Base-by-base conservation (phyloP, 1,284 basidiomycete species). In the Ustilago curta region DNA sequence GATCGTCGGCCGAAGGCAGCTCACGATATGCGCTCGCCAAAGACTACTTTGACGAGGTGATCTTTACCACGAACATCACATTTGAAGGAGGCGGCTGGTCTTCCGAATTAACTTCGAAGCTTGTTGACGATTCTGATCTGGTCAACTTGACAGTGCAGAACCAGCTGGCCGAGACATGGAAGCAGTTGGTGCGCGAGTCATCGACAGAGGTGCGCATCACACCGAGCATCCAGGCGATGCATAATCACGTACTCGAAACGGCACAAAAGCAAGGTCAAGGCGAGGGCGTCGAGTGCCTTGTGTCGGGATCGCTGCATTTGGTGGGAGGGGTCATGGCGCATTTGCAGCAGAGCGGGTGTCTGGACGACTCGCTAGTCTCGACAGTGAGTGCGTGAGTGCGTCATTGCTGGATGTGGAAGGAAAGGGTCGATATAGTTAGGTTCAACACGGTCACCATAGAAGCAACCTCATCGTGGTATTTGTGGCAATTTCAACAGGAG, bases 1-100 rank as follows among this genome's bases (percentile, higher is more conserved):
- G 50, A 7, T 37, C 37, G 1, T 43, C 43, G 39, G 43, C 16
- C 51, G 18, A 19, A 4, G 54, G 29, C 6, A 40, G 42, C 16
- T 49, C 58, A 21, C 23, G 45, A 14, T 68, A 61, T 18, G 9
- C 27, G 12, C 16, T 64, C 4, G 69, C 74, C 7, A 47, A 79
- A 84, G 2, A 83, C 83, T 35, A 90, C 93, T 79, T 99, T 82
- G 89, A 93, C 82, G 88, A 90, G 51, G 93, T 94, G 68, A 89
- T 97, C 60, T 99, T 99, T 86, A 98, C 95, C 85, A 92, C 95
- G 27, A 99, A 99, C 85, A 91, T 95, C 45, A 99, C 97, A 0
- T 99, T 95, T 81, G 88, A 90, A 1, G 90, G 92, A 77, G 96
- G 97, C 1, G 88, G 88, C 40, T 97, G 91, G 85, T 97, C 96